Base-by-base conservation (phyloP, 352 stramenopile species). In the Globisporangium rhizosaccharum region DNA sequence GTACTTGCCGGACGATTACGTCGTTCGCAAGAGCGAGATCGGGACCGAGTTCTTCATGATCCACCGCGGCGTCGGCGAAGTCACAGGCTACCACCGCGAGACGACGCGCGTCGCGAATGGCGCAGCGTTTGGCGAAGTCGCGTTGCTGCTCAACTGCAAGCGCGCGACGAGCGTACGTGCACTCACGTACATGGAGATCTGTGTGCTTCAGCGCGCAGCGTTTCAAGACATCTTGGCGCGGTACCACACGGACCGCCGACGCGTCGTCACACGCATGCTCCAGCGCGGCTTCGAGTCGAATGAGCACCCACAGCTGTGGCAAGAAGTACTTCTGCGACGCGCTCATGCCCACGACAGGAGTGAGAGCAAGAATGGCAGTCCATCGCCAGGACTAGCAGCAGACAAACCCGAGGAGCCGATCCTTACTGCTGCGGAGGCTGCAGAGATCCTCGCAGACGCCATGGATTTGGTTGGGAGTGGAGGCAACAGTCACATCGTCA, bases 1-100 rank as follows among this genome's bases (percentile, higher is more conserved):
- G 10, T 82, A 76, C 61, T 44, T 84, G 30, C 74, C 72, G 0
- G 75, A 84, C 20, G 73, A 84, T 53, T 84, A 80, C 46, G 64
- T 86, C 33, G 61, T 82, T 51, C 66, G 69, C 15, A 57, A 60
- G 7, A 57, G 66, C 5, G 71, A 81, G 17, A 65, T 70, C 14
- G 57, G 68, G 5, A 53, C 48, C 30, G 71, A 77, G 25, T 67
- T 82, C 64, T 75, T 79, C 53, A 81, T 82, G 71, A 61, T 82
- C 9, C 70, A 81, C 23, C 51, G 62, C 0, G 63, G 68, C 4
- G 65, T 69, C 2, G 69, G 67, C 39, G 68, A 79, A 46, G 49
- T 75, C 18, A 57, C n/a, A 25, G 33, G 45, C 20, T 45, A 26
- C 10, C 28, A 42, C 26, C 56, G 36, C 47, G 56, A 61, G 36